Evolutionary conservation across 2,329 filamentous ascomycete species (phyloP).

Genomic region (Alternaria sp.): DNA sequence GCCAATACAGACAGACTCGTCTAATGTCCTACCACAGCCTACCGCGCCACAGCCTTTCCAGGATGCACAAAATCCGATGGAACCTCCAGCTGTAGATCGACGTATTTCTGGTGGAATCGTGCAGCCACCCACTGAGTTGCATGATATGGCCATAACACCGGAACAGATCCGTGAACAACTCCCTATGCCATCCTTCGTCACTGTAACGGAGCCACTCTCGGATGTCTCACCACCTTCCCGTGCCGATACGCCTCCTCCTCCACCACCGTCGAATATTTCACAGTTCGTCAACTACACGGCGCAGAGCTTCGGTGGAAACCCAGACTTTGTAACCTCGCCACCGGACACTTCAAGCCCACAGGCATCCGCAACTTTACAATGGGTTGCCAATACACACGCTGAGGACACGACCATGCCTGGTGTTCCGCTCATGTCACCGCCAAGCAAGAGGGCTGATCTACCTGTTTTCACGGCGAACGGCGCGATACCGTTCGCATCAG

Average conservation of each 20-base stretch:
- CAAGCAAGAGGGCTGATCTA: constrained; percentile 53
- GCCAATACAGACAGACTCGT: constrained; percentile 29
- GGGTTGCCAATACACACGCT: constrained; percentile 42
- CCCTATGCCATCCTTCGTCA: constrained; percentile 44
- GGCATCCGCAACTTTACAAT: constrained; percentile 35
- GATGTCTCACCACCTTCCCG: constrained; percentile 39
- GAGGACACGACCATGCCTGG: constrained; percentile 12
- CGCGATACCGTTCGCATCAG: constrained; percentile 48
- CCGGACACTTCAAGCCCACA: constrained; percentile 20
- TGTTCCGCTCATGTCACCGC: constrained; percentile 35
- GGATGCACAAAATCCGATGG: not conserved
- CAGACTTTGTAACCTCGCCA: not conserved
- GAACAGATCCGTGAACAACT: constrained; percentile 49
- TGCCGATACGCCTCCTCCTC: constrained; percentile 50
- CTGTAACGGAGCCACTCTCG: constrained; percentile 28
- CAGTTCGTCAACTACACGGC: constrained; percentile 46
- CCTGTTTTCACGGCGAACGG: constrained; percentile 59
- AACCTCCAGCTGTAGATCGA: constrained; percentile 14
- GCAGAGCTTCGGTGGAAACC: constrained; percentile 26
- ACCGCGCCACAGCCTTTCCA: not conserved
- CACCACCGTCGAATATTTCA: constrained; percentile 43
- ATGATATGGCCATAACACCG: constrained; percentile 42
- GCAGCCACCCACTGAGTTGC: constrained; percentile 41
- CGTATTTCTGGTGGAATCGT: constrained; percentile 30
- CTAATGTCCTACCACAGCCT: constrained; percentile 16